Base-by-base conservation (phyloP, 1,139 yeast species). In the Taiozyma sp. region DNA sequence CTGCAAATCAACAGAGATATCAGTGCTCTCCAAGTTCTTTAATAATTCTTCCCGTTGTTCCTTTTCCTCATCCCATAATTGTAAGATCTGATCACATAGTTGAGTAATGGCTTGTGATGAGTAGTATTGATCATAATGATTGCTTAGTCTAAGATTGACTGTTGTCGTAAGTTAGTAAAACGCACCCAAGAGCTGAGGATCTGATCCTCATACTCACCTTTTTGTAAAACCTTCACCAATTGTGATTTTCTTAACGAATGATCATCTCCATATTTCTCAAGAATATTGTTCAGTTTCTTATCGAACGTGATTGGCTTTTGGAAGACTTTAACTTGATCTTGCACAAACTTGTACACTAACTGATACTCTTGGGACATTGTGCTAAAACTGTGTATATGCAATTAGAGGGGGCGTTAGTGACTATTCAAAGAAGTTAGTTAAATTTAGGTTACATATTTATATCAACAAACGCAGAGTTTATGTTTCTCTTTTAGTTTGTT, bases 21-120 rank as follows among this genome's bases (percentile, higher is more conserved):
- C 57, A 2, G 54, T 9, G 7, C 43, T 46, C 12, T 45, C 48
- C 3, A 61, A n/a, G 2, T 49, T 43, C 2, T 22, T 16, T 3
- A 60, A 10, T 0, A 52, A 34, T 4, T 49, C 45, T 9, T 51
- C 44, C 19, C 48, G 43, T 12, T 53, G 44, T 6, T 49, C 50
- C 1, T 41, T 27, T 29, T 49, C 38, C 6, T 56, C 51, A 3
- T 54, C 50, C 55, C 61, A 51, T 27, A 61, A 9, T 8, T 51
- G 50, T 6, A 49, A 13, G 2, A 61, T 52, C 30, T 62, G 65
- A 27, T 60, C 60, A 24, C 54, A 47, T 4, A 53, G 46, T 39
- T 60, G 59, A 29, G 51, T 50, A 10, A 56, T 50, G 4, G 65
- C 53, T 43, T 62, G 63, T 27, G 51, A 52, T 14, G 65, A 60